Conservation (phyloP, 106 monocot species). For the Phalaenopsis equestris region DNA sequence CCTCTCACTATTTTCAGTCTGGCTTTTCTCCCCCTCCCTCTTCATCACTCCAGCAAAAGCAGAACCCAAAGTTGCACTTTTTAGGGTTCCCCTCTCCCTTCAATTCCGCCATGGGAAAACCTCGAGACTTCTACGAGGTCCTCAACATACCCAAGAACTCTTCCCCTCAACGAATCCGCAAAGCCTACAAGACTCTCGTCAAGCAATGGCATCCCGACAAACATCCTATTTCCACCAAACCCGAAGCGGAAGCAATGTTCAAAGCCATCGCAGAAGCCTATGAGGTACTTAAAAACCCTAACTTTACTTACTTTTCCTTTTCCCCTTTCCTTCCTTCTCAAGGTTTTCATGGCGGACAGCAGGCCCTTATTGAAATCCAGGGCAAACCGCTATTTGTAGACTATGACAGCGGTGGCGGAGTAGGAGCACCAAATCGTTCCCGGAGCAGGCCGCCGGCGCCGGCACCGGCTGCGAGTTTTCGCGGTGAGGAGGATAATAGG, state of each 20-base stretch:
- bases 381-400: constrained; percentile 7
- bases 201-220: constrained; percentile 77
- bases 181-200: constrained; percentile 38
- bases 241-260: constrained; percentile 49
- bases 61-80: background rate
- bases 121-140: constrained; percentile 31
- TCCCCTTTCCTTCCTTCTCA: background rate
- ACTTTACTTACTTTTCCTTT: background rate
- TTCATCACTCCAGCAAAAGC: background rate
- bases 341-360: constrained; percentile 1
- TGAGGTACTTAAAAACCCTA: constrained; percentile 21
- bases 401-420: background rate
- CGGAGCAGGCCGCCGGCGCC: background rate
- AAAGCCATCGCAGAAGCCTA: constrained; percentile 58
- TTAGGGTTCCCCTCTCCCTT: background rate
- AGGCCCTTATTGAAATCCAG: constrained; percentile 26
- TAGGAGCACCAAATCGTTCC: background rate
- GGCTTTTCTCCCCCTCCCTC: background rate
- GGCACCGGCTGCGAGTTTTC: background rate
- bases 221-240: constrained; percentile 49
- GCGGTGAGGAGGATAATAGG: background rate
- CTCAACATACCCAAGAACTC: constrained; percentile 47
- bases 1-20: background rate
- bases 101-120: constrained; percentile 5
- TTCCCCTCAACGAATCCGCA: constrained; percentile 39